Percentiles rank a stretch among this genome's conserved stretches.
Conservation (phyloP, 352 stramenopile species). For the Globisporangium camurandrum region DNA sequence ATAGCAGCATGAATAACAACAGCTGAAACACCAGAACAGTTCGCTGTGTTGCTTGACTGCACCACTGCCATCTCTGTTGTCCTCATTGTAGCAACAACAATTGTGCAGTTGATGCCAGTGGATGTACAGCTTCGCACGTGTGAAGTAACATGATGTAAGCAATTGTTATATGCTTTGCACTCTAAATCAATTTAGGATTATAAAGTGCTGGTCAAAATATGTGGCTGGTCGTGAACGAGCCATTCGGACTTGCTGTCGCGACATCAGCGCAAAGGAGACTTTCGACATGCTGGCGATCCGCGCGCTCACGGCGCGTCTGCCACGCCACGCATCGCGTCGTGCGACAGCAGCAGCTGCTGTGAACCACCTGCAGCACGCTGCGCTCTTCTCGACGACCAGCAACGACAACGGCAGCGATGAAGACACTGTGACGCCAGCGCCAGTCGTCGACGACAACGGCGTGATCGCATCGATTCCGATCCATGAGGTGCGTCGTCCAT, state of each 20-base stretch:
- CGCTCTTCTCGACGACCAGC: conserved; percentile 28
- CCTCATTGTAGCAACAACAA: too few relatives aligned
- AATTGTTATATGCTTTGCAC: too few relatives aligned
- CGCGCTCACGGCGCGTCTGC: conserved; percentile 32
- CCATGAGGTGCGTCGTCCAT: conserved; percentile 25
- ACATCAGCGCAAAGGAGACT: background rate
- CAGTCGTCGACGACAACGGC: conserved; percentile 22
- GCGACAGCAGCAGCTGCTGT: conserved; percentile 8
- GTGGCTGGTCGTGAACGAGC: conserved; percentile 8
- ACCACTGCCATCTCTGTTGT: too few relatives aligned
- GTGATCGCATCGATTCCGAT: conserved; percentile 54
- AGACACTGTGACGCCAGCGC: conserved; percentile 10
- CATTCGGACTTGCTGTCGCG: conserved; percentile 3
- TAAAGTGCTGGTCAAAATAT: too few relatives aligned
- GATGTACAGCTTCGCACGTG: too few relatives aligned
- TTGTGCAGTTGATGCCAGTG: too few relatives aligned
- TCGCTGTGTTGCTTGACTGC: too few relatives aligned
- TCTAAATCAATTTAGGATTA: too few relatives aligned
- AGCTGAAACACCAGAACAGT: too few relatives aligned
- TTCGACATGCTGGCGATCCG: conserved; percentile 48
- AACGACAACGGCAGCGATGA: conserved; percentile 14
- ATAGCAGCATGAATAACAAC: too few relatives aligned
- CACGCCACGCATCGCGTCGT: conserved; percentile 19
- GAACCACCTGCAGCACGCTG: conserved; percentile 10
- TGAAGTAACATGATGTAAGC: too few relatives aligned